Percentiles rank a stretch among this genome's conserved stretches.
Evolutionary conservation across 73 alveolate genomes (phyloP).

Genomic region (Durusdinium trenchii): DNA sequence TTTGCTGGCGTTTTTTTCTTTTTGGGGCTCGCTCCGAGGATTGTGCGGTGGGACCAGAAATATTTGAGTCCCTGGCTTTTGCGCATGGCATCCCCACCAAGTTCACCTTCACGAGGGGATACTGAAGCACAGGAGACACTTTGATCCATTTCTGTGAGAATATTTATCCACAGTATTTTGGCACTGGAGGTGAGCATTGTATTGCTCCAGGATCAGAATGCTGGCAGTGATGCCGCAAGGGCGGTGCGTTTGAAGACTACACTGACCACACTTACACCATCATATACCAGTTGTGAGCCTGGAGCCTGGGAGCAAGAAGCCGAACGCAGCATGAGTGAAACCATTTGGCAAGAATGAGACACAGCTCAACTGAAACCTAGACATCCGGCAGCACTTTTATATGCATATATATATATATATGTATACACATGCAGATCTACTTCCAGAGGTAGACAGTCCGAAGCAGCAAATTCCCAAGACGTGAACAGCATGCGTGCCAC

Average conservation of each 20-base stretch:
- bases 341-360: too few relatives aligned
- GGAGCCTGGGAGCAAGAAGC: neutral
- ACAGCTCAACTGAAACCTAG: too few relatives aligned
- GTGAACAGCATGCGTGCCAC: too few relatives aligned
- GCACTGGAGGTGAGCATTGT: neutral
- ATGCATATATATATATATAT: too few relatives aligned
- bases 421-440: too few relatives aligned
- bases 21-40: neutral
- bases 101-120: conserved; percentile 10
- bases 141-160: neutral
- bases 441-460: too few relatives aligned
- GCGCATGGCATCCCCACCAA: neutral
- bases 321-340: neutral
- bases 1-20: neutral
- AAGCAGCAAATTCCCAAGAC: too few relatives aligned
- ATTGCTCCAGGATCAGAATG: neutral
- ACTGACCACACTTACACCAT: too few relatives aligned
- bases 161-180: neutral
- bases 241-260: conserved; percentile 26
- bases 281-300: conserved; percentile 15
- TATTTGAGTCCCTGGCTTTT: conserved; percentile 51
- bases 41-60: conserved; percentile 42
- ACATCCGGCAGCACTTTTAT: too few relatives aligned
- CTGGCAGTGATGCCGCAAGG: conserved; percentile 44
- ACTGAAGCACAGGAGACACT: neutral